phyloP scores from a whole-genome alignment of 495 filamentous ascomycete genomes.

The Penicillium argentinense region DNA sequence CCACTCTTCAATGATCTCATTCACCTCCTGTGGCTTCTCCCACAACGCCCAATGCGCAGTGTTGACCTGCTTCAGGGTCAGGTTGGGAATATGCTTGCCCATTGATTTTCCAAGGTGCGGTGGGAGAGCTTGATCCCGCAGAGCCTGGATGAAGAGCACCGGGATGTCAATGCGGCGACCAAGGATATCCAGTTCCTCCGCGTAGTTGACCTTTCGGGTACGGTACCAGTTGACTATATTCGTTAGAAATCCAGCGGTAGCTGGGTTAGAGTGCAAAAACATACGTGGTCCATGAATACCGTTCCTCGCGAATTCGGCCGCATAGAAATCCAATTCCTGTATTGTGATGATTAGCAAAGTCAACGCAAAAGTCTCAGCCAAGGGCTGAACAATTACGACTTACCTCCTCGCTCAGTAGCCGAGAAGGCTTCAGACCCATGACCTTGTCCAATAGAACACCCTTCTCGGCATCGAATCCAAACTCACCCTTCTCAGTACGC shows the following conservation, averaged over 20 bases:
- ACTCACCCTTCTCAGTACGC: conserved; percentile 50
- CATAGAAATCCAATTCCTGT: conserved; percentile 77
- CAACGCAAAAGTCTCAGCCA: conserved; percentile 7
- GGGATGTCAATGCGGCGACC: conserved; percentile 61
- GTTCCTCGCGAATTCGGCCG: conserved; percentile 62
- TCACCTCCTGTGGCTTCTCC: conserved; percentile 61
- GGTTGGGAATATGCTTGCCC: conserved; percentile 59
- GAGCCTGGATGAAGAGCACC: conserved; percentile 70
- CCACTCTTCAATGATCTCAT: conserved; percentile 47
- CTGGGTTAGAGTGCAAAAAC: conserved; percentile 10
- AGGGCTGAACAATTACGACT: conserved; percentile 13
- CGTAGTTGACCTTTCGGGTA: conserved; percentile 65
- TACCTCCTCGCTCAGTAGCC: conserved; percentile 60
- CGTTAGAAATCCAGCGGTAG: neutral
- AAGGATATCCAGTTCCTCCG: conserved; percentile 65
- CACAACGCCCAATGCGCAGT: conserved; percentile 70
- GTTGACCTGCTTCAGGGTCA: conserved; percentile 59
- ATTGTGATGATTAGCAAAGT: conserved; percentile 7
- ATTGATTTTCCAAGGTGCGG: conserved; percentile 66
- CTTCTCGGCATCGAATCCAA: conserved; percentile 50
- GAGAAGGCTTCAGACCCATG: conserved; percentile 42
- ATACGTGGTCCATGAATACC: conserved; percentile 75
- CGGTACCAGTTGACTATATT: conserved; percentile 77
- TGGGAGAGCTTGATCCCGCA: conserved; percentile 65
- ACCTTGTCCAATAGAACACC: conserved; percentile 61